Conservation (phyloP, 192 early-diverging fungal genomes). For the Coemansia sp. region DNA sequence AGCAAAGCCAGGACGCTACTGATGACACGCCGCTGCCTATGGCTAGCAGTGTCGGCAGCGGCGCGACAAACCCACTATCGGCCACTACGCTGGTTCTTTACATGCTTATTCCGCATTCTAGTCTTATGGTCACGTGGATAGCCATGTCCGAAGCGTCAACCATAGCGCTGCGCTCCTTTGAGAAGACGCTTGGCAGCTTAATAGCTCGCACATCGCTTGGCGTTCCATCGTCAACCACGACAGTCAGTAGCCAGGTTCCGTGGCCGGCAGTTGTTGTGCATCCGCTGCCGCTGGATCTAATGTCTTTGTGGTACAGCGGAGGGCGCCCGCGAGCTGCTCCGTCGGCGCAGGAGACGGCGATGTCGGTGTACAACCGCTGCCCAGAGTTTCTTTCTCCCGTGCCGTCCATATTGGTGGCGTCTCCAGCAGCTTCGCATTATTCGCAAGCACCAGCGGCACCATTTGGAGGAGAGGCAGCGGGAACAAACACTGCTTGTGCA, state of each 20-base stretch:
- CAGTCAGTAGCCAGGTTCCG: conserved; percentile 8
- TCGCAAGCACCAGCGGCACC: background rate
- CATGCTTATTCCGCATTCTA: conserved; percentile 33
- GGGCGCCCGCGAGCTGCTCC: conserved; percentile 12
- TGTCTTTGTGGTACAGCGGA: conserved; percentile 17
- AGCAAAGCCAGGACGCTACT: background rate
- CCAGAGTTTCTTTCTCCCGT: conserved; percentile 20
- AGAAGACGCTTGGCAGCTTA: conserved; percentile 22
- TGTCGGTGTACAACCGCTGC: conserved; percentile 41
- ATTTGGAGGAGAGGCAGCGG: background rate
- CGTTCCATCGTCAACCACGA: conserved; percentile 13
- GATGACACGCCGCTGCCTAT: conserved; percentile 7
- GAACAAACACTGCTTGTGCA: background rate
- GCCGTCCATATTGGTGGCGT: conserved; percentile 7
- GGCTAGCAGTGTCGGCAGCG: background rate
- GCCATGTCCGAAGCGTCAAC: conserved; percentile 30
- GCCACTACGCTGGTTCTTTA: conserved; percentile 37
- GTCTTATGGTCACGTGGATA: conserved; percentile 26
- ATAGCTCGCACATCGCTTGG: conserved; percentile 31
- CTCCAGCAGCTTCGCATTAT: conserved; percentile 9
- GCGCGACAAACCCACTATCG: conserved; percentile 1
- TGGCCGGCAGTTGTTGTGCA: conserved; percentile 44
- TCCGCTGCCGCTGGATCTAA: conserved; percentile 39
- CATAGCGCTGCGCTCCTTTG: conserved; percentile 22
- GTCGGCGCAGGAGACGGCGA: conserved; percentile 23